These are phyloP conservation scores for Syzygium aqueum DNA, from an alignment of 345 rosid genomes.

Conservation along the genomic window DNA sequence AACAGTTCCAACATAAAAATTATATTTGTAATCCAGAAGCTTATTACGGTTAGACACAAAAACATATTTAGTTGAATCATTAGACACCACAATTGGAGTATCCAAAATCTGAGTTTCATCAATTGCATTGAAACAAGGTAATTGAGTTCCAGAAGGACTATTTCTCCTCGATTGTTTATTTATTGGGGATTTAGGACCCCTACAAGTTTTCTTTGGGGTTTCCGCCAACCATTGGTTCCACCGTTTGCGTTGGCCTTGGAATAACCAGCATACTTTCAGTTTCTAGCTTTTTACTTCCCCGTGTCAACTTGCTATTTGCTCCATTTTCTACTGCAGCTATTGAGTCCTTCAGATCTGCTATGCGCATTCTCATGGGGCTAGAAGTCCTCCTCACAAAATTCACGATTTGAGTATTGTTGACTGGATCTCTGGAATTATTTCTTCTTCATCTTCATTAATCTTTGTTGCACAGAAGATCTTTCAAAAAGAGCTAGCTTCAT, in stretches of 20 bases:
- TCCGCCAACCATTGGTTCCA: not conserved
- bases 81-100: not conserved
- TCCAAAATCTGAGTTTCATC: not conserved
- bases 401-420: not conserved
- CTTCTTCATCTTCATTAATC: not conserved
- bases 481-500: not conserved
- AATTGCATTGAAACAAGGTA: not conserved
- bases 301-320: not conserved
- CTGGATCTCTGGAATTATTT: too few species aligned
- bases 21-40: not conserved
- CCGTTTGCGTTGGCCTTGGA: not conserved
- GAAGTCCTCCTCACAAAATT: not conserved
- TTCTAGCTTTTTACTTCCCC: not conserved
- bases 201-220: not conserved
- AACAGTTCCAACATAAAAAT: not conserved
- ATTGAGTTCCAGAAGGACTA: too few species aligned
- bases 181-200: not conserved
- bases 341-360: not conserved
- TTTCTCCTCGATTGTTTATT: not conserved
- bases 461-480: not conserved
- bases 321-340: not conserved
- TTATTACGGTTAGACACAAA: not conserved
- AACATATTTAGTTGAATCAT: not conserved
- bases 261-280: not conserved
- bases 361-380: not conserved